Base-by-base conservation (phyloP, 2,329 filamentous ascomycete species). In the Zymoseptoria pseudotritici region DNA sequence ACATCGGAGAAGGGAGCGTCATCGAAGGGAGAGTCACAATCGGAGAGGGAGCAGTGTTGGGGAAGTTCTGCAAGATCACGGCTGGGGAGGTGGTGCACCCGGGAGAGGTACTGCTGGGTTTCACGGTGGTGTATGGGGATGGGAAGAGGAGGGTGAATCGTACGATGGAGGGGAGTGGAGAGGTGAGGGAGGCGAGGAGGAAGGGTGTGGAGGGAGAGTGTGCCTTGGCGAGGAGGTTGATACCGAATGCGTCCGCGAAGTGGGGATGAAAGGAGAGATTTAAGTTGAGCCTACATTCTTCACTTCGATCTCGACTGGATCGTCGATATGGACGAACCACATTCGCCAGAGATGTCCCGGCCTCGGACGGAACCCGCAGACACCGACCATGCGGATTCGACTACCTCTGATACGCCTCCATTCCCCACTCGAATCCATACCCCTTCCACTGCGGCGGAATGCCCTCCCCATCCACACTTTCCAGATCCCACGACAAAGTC, bases 31-130 rank as follows among this genome's bases (percentile, higher is more conserved):
- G 67, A 53, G 68, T 66, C 36, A 66, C 46, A n/a, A 59, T 75
- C 22, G 71, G 69, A 1, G 71, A 71, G 17, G 74, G 73, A n/a
- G 76, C 75, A 3, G 63, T 75, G n/a, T 70, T 80, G 58, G 79
- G 79, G 9, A 77, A 73, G 74, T 76, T 74, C 52, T 80, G 78
- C 66, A 79, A 76, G 29, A 72, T 81, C 42, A 68, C 74, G 2
- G 70, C 77, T 0, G 64, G 72, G 13, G 72, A 71, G 10, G 63
- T 68, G 11, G 66, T 80, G 0, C 64, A 69, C 6, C 69, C 71
- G 7, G 71, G 74, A 29, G 71, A 76, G n/a, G 65, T 66, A 17
- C 59, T 81, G 10, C 71, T 74, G 1, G 78, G 80, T 61, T 81
- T 72, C 60, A 79, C 75, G 2, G 75, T 80, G 10, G 71, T 80